Conservation (phyloP, 129 eudicot species). For the sunflower (Helianthus annuus) region HanXRQr2.0-SUNRISE NC_035444.2:2079897-2080396, state of each 20-base stretch:
- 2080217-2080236: slow-evolving; percentile 79
- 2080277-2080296: slow-evolving; percentile 69
- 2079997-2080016: background rate
- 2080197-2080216: slow-evolving; percentile 69
- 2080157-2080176: slow-evolving; percentile 78
- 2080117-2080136: slow-evolving; percentile 52
- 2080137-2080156: slow-evolving; percentile 67
- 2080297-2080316: slow-evolving; percentile 18
- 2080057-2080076: slow-evolving; percentile 2
- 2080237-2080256: slow-evolving; percentile 70
- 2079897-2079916: background rate
- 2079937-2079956: background rate
- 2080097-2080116: slow-evolving; percentile 74
- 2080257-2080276: slow-evolving; percentile 62
- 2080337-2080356: background rate
- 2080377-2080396: background rate
- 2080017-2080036: background rate
- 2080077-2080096: slow-evolving; percentile 67
- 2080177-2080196: slow-evolving; percentile 61
- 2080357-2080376: background rate
- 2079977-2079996: background rate
- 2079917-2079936: background rate
- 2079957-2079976: background rate
- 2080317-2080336: slow-evolving; percentile 15
- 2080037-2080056: background rate